Conservation (phyloP, 139 green algal species). For the Ettlia oleoabundans region DNA sequence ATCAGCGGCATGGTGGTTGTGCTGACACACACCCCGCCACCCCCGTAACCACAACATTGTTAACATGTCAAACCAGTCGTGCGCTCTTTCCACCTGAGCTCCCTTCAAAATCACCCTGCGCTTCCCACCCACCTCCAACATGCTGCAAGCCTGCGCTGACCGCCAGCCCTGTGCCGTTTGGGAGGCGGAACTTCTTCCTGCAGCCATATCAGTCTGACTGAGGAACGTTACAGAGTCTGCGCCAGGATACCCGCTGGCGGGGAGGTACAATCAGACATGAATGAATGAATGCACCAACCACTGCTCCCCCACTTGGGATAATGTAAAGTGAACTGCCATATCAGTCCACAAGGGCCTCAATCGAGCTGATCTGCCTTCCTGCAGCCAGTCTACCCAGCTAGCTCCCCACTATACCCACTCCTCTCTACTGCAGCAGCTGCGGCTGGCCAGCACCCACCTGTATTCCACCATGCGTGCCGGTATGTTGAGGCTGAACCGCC, state of each 20-base stretch:
- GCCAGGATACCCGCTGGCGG: background rate
- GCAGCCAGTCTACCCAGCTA: background rate
- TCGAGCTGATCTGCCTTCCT: too few species aligned
- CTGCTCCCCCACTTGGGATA: too few species aligned
- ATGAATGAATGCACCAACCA: too few species aligned
- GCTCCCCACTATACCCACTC: background rate
- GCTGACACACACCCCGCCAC: too few species aligned
- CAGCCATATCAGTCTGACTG: background rate
- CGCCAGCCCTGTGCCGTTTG: slow-evolving; percentile 4
- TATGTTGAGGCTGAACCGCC: slow-evolving; percentile 10
- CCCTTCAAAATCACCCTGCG: background rate
- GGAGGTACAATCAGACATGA: too few species aligned
- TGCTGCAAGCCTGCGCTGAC: slow-evolving; percentile 21
- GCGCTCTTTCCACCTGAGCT: background rate
- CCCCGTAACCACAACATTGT: too few species aligned
- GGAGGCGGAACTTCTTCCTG: slow-evolving; percentile 22
- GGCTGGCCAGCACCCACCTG: background rate
- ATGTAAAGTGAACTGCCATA: too few species aligned
- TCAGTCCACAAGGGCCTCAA: too few species aligned
- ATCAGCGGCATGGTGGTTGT: too few species aligned
- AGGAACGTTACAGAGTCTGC: background rate
- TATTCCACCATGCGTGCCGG: slow-evolving; percentile 16
- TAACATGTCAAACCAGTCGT: background rate
- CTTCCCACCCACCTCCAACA: background rate
- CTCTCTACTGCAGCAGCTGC: background rate